Evolutionary conservation across 2,329 filamentous ascomycete species (phyloP).

Genomic region (Atkinsonella texensis): DNA sequence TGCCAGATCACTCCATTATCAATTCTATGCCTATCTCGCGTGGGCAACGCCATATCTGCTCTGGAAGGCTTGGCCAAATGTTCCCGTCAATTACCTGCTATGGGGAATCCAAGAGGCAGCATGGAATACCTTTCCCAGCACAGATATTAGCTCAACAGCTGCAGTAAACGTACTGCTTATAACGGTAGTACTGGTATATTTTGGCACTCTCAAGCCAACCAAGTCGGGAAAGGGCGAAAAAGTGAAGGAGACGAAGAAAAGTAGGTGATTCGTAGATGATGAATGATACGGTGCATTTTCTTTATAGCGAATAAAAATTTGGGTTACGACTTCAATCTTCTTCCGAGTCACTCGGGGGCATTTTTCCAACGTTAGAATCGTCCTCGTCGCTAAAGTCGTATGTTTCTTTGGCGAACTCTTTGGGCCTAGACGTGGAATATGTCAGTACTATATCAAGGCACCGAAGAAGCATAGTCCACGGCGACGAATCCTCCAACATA

Average conservation of each 20-base stretch:
- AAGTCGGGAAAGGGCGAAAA: background rate
- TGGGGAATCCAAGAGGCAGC: slow-evolving; percentile 81
- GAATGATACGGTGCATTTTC: background rate
- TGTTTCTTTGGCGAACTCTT: slow-evolving; percentile 59
- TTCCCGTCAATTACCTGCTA: slow-evolving; percentile 51
- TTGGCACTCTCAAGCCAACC: slow-evolving; percentile 30
- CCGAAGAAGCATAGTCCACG: too few relatives aligned
- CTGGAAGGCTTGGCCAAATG: slow-evolving; percentile 63
- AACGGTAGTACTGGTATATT: slow-evolving; percentile 53
- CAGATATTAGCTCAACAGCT: slow-evolving; percentile 37
- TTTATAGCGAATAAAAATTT: background rate
- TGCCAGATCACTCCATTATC: slow-evolving; percentile 82
- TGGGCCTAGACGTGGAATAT: slow-evolving; percentile 45
- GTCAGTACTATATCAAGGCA: slow-evolving; percentile 10
- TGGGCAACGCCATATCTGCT: slow-evolving; percentile 83
- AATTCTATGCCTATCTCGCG: slow-evolving; percentile 85
- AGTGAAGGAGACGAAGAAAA: slow-evolving; percentile 19
- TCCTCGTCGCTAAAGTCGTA: slow-evolving; percentile 56
- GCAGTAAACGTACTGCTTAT: slow-evolving; percentile 61
- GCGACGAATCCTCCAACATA: slow-evolving; percentile 23
- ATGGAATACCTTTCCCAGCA: slow-evolving; percentile 90
- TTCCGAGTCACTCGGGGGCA: slow-evolving; percentile 73
- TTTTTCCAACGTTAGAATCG: slow-evolving; percentile 68
- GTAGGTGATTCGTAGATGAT: slow-evolving; percentile 10
- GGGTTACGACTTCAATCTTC: slow-evolving; percentile 37